Base-by-base conservation (phyloP, 768 basidiomycete genomes). In the Plicaturopsis crispa region DNA sequence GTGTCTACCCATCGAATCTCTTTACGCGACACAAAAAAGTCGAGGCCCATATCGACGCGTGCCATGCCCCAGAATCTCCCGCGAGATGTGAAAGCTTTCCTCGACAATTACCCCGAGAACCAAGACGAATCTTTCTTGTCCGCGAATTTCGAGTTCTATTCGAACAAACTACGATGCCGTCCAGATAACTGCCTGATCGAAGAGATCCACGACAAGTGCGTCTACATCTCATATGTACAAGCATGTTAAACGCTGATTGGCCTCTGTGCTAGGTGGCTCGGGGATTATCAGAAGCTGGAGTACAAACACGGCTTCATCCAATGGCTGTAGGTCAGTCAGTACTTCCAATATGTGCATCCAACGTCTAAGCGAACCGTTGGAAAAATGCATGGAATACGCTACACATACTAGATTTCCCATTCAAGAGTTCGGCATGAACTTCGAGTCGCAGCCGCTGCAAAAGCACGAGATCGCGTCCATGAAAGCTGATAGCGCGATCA, bases 401-500 rank as follows among this genome's bases (percentile, higher is more conserved):
- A n/a, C n/a, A n/a, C n/a, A n/a, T n/a, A 16, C n/a, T 16, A 84
- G 80, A 48, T 83, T 84, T 47, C 84, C 84, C 21, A 80, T 84
- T 46, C 75, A 72, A 48, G 85, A 87, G 51, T n/a, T n/a, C 45
- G 84, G 85, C 7, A 69, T 85, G 72, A 87, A 86, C 57, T 71
- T 57, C 47, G 59, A 70, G 44, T 76, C 82, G 0, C 78, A 80
- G 49, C 76, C 79, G 23, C 69, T 87, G 26, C 76, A 80, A 50
- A 62, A 51, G 11, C 81, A 84, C 50, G 84, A 87, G 56, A 68
- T 78, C 32, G 50, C 57, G 10, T 53, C 62, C 24, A 80, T 85
- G 70, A 78, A 65, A 48, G 57, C 58, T 11, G 66, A 76, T 52
- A 47, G 66, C 21, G 45, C 48, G 28, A 65, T 80, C 31, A 55